phyloP scores from a whole-genome alignment of 139 green algal species.

The Zygnema circumcarinatum region DNA sequence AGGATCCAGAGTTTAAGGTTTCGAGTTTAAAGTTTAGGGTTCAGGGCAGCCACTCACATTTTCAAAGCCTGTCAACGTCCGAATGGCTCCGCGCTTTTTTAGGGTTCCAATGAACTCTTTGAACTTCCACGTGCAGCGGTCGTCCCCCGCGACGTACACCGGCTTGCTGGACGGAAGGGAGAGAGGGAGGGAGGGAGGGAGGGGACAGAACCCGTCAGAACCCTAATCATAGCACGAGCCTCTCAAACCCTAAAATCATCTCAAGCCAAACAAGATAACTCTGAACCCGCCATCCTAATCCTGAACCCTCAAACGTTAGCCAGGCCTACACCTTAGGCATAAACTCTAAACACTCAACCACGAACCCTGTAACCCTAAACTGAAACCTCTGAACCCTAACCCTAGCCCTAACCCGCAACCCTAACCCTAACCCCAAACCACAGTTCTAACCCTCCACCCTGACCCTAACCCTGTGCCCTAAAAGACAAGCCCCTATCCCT shows the following conservation, averaged over 20 bases:
- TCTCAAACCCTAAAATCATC: not conserved
- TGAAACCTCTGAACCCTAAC: too few species aligned
- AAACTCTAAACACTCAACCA: too few species aligned
- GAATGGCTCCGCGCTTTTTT: constrained; percentile 36
- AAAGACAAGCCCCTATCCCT: too few species aligned
- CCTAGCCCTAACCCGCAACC: too few species aligned
- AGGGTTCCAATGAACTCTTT: constrained; percentile 34
- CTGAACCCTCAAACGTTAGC: not conserved
- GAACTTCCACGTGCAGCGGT: constrained; percentile 44
- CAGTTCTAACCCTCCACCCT: too few species aligned
- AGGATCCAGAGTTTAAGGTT: not conserved
- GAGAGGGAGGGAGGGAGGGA: too few species aligned
- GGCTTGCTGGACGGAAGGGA: constrained; percentile 52
- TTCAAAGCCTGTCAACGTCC: constrained; percentile 30
- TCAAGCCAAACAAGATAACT: not conserved
- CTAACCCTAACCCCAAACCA: too few species aligned
- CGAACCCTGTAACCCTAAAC: too few species aligned
- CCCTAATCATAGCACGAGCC: not conserved
- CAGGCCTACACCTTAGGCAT: not conserved
- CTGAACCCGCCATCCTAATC: not conserved
- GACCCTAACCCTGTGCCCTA: too few species aligned
- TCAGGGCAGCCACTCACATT: not conserved
- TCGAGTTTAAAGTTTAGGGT: not conserved
- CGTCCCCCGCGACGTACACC: constrained; percentile 46
- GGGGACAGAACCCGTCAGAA: not conserved